Evolutionary conservation across 495 filamentous ascomycete genomes (phyloP).

Genomic region (Chaetomium tenue): DNA sequence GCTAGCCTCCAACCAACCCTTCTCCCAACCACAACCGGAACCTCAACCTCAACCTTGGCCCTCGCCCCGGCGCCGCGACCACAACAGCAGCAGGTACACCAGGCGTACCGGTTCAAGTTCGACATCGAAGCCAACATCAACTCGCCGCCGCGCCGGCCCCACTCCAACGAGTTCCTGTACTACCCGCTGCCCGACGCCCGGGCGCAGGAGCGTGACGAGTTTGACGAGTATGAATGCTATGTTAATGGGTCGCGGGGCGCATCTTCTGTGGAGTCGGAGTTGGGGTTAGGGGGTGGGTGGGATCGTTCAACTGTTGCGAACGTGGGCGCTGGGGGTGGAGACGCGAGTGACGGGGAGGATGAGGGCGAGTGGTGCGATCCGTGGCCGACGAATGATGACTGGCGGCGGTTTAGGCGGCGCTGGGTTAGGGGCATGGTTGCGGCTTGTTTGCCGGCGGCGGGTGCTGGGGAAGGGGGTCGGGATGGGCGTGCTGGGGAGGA

Average conservation of each 20-base stretch:
- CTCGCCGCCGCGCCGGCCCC: slow-evolving; percentile 44
- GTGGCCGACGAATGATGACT: slow-evolving; percentile 44
- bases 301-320: not conserved
- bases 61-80: slow-evolving; percentile 9
- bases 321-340: not conserved
- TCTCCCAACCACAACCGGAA: slow-evolving; percentile 18
- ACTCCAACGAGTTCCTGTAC: slow-evolving; percentile 44
- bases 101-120: slow-evolving; percentile 52
- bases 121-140: slow-evolving; percentile 52
- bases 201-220: slow-evolving; percentile 36
- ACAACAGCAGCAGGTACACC: slow-evolving; percentile 36
- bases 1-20: slow-evolving; percentile 21
- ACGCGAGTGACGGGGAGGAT: slow-evolving; percentile 16
- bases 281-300: not conserved
- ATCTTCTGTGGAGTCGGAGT: not conserved
- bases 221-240: slow-evolving; percentile 24
- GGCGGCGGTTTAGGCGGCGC: slow-evolving; percentile 40
- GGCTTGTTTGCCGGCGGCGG: not conserved
- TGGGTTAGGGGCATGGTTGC: slow-evolving; percentile 35
- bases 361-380: slow-evolving; percentile 42
- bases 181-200: slow-evolving; percentile 41
- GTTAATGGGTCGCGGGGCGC: not conserved
- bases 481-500: slow-evolving; percentile 8
- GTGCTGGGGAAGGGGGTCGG: not conserved
- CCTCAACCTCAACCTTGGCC: slow-evolving; percentile 14